Percentiles rank a stretch among this genome's conserved stretches.
Conservation (phyloP, 805 yeast genomes). For the Pichia ethanolica region DNA sequence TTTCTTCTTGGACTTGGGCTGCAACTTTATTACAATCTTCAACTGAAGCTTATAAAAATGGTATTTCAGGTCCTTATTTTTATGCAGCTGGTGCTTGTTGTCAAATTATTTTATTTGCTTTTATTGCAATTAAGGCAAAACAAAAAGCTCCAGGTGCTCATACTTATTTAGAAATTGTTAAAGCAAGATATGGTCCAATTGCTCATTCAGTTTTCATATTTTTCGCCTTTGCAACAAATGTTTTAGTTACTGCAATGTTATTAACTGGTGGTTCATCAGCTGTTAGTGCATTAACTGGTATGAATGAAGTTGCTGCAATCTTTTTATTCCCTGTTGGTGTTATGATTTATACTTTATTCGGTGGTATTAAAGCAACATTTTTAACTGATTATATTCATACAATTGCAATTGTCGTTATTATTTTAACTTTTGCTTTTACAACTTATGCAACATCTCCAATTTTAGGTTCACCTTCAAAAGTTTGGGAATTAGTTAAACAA, state of each 20-base stretch:
- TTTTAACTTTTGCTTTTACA: conserved; percentile 73
- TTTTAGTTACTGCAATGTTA: conserved; percentile 87
- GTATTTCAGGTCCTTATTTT: conserved; percentile 68
- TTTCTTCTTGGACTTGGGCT: conserved; percentile 93
- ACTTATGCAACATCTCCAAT: conserved; percentile 62
- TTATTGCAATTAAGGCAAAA: conserved; percentile 82
- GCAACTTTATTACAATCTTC: conserved; percentile 70
- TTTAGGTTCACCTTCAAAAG: conserved; percentile 76
- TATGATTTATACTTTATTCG: conserved; percentile 64
- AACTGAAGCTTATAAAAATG: conserved; percentile 70
- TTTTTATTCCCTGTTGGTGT: conserved; percentile 79
- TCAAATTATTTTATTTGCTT: conserved; percentile 80
- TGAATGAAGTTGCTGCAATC: conserved; percentile 71
- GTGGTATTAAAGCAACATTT: conserved; percentile 80
- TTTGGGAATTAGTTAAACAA: conserved; percentile 65
- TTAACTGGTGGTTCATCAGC: conserved; percentile 88
- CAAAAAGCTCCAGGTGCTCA: conserved; percentile 88
- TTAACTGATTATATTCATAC: conserved; percentile 78
- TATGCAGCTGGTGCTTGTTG: conserved; percentile 91
- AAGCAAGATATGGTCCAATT: conserved; percentile 68
- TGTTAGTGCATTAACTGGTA: conserved; percentile 71
- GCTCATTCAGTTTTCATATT: conserved; percentile 67
- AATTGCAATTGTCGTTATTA: conserved; percentile 67
- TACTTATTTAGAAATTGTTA: conserved; percentile 80
- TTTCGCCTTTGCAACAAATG: conserved; percentile 82